Evolutionary conservation across 2,329 filamentous ascomycete genomes (phyloP).

Genomic region (Aspergillus novoparasiticus): DNA sequence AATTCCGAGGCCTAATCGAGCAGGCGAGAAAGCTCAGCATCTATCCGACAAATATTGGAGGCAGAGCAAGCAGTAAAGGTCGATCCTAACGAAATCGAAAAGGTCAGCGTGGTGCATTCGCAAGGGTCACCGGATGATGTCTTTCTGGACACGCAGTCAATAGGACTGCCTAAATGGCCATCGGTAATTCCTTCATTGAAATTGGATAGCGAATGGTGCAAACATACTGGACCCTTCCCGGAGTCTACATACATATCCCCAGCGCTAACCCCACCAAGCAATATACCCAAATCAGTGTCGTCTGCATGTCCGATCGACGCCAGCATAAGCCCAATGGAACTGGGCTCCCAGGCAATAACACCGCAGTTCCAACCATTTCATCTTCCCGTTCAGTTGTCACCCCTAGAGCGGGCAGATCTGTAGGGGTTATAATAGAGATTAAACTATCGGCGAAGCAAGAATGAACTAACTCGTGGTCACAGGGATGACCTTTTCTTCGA

Average conservation of each 20-base stretch:
- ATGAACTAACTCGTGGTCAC: background rate
- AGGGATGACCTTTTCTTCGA: background rate
- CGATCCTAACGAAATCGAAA: background rate
- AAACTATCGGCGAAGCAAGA: background rate
- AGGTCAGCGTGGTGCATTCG: background rate
- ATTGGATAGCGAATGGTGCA: background rate
- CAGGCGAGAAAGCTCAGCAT: too few relatives aligned
- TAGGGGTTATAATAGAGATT: background rate
- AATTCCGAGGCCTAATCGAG: background rate
- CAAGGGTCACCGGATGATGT: background rate
- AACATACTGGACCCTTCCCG: background rate
- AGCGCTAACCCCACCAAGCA: background rate
- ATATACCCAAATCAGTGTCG: background rate
- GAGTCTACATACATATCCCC: background rate
- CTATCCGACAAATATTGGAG: background rate
- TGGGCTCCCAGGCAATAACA: background rate
- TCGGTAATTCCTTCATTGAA: background rate
- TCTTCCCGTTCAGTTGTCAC: background rate
- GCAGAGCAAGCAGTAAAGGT: background rate
- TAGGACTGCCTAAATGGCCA: background rate
- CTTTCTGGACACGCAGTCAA: background rate
- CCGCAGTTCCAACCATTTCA: background rate
- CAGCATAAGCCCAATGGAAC: background rate
- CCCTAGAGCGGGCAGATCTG: background rate
- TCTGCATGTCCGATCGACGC: background rate